A percentile compares a stretch with the other conserved stretches of the same genome.
Conservation (phyloP, 2,329 filamentous ascomycete genomes). For the Aspergillus neoniger region DNA sequence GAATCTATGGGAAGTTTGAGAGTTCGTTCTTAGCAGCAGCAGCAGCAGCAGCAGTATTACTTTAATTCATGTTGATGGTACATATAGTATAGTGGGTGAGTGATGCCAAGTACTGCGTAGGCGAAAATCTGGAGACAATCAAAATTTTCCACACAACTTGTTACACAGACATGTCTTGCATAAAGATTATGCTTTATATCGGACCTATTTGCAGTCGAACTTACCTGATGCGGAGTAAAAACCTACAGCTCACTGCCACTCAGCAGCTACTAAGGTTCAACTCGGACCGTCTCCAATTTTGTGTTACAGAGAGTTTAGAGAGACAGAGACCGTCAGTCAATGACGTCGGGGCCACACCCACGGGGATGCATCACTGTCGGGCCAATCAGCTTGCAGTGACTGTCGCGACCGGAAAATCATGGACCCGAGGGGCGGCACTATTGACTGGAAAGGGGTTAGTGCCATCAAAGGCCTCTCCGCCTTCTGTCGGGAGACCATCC, state of each 20-base stretch:
- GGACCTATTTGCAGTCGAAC: too few relatives aligned
- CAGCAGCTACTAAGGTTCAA: neutral
- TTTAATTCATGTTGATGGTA: too few relatives aligned
- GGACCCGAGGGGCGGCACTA: constrained; percentile 25
- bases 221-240: too few relatives aligned
- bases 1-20: constrained; percentile 19
- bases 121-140: too few relatives aligned
- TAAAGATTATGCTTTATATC: too few relatives aligned
- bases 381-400: constrained; percentile 11
- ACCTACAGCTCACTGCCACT: too few relatives aligned
- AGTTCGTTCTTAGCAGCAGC: neutral
- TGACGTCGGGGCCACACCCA: constrained; percentile 31
- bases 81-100: neutral
- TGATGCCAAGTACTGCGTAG: too few relatives aligned
- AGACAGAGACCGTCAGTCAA: constrained; percentile 21
- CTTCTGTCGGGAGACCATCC: constrained; percentile 36
- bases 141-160: too few relatives aligned
- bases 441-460: constrained; percentile 27
- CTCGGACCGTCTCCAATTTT: neutral
- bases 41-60: neutral
- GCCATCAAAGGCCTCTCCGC: constrained; percentile 35
- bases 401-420: constrained; percentile 28
- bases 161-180: too few relatives aligned
- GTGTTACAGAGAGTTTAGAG: neutral
- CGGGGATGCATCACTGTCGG: constrained; percentile 11